A percentile compares a stretch with the other conserved stretches of the same genome.
Conservation (phyloP, 306 rosid species). For the Amphicarpaea edgeworthii region DNA sequence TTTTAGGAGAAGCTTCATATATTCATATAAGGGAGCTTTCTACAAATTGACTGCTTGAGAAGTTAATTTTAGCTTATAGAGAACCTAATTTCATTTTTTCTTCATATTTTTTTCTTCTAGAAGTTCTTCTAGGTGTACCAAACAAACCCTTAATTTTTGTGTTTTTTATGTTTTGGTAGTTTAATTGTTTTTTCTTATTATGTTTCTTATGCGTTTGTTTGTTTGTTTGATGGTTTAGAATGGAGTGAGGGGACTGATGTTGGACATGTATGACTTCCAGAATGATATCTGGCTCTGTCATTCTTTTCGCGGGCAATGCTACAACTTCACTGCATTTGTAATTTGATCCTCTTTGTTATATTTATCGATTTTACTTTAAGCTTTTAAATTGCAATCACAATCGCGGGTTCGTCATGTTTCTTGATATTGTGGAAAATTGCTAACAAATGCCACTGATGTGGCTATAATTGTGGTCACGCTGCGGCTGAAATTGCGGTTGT, state of each 20-base stretch:
- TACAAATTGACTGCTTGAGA: too few relatives aligned
- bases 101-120: too few relatives aligned
- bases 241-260: slow-evolving; percentile 98
- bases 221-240: slow-evolving; percentile 60
- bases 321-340: slow-evolving; percentile 99
- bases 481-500: not conserved
- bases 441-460: not conserved
- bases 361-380: slow-evolving; percentile 15
- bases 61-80: too few relatives aligned
- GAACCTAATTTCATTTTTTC: too few relatives aligned
- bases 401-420: not conserved
- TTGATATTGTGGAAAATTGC: not conserved
- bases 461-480: not conserved
- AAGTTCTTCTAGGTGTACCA: too few relatives aligned
- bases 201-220: slow-evolving; percentile 36
- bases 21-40: too few relatives aligned
- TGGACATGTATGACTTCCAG: slow-evolving; percentile 96
- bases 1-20: too few relatives aligned
- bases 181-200: slow-evolving; percentile 13
- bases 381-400: not conserved
- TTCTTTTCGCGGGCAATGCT: slow-evolving; percentile 93
- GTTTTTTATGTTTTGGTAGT: not conserved
- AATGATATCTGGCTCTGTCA: slow-evolving; percentile 99
- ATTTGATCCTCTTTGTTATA: slow-evolving; percentile 36
- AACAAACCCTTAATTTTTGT: not conserved